A percentile compares a stretch with the other conserved stretches of the same genome.
These are phyloP conservation scores for Schrenkiella parvula DNA, from an alignment of 345 rosid species.

Conservation along the genomic window DNA sequence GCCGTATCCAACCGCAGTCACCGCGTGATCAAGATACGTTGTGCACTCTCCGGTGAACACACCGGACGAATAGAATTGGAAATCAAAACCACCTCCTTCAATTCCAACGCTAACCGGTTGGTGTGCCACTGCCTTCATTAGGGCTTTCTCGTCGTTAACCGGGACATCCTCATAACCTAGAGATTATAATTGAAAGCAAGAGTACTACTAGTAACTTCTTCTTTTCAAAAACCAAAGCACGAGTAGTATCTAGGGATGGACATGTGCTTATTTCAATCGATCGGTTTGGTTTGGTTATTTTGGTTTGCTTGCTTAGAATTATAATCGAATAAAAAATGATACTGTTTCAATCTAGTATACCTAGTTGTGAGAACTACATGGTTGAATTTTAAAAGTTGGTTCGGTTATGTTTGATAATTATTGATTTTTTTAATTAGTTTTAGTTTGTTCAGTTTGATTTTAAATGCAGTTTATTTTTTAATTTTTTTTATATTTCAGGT, in stretches of 20 bases:
- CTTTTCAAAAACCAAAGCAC: background rate
- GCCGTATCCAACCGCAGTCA: slow-evolving; percentile 53
- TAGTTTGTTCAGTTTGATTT: background rate
- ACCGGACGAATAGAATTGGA: slow-evolving; percentile 49
- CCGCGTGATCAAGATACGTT: slow-evolving; percentile 42
- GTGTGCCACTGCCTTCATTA: slow-evolving; percentile 52
- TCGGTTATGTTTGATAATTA: background rate
- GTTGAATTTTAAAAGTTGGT: background rate
- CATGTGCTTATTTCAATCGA: background rate
- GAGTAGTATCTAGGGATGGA: background rate
- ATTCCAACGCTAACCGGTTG: slow-evolving; percentile 59
- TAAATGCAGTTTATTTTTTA: background rate
- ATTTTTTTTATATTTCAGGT: background rate
- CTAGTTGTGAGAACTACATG: background rate
- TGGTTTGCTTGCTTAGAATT: background rate
- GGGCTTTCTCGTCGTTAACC: slow-evolving; percentile 40
- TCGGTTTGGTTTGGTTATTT: background rate
- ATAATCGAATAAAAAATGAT: background rate
- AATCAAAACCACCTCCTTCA: slow-evolving; percentile 39
- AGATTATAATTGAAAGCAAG: background rate
- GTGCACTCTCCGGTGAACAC: slow-evolving; percentile 47
- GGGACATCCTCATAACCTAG: slow-evolving; percentile 50
- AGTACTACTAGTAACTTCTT: background rate
- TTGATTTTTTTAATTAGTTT: background rate
- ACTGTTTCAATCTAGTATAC: background rate